Percentiles rank a stretch among this genome's conserved stretches.
Conservation (phyloP, 805 yeast genomes). For the Henningerozyma blattae region DNA sequence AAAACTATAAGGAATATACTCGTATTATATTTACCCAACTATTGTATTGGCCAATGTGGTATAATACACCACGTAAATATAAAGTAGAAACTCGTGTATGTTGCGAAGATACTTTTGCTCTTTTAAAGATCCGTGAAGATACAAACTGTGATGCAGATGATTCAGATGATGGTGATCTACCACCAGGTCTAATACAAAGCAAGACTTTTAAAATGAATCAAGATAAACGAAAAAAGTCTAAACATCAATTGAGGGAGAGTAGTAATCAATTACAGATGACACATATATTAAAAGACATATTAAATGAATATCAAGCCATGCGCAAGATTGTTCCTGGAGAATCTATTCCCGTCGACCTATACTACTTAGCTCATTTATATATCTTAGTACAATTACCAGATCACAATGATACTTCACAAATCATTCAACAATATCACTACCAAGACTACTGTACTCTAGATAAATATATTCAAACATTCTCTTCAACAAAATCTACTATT, state of each 20-base stretch:
- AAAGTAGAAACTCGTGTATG: conserved; percentile 9
- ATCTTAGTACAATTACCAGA: conserved; percentile 17
- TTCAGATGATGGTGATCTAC: conserved; percentile 1
- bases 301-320: conserved; percentile 5
- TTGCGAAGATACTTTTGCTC: conserved; percentile 7
- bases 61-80: conserved; percentile 39
- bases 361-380: conserved; percentile 12
- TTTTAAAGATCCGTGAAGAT: neutral
- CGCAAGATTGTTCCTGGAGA: neutral
- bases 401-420: conserved; percentile 8
- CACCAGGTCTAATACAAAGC: conserved; percentile 17
- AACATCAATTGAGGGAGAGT: conserved; percentile 12
- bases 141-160: conserved; percentile 2
- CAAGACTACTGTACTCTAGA: too few species aligned
- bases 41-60: conserved; percentile 66
- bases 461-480: neutral
- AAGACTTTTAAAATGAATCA: conserved; percentile 19
- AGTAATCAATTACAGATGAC: conserved; percentile 13
- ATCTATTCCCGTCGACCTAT: neutral
- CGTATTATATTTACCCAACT: conserved; percentile 40
- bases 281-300: conserved; percentile 7
- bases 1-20: conserved; percentile 50
- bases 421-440: conserved; percentile 6
- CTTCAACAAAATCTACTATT: neutral
- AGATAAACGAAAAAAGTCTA: conserved; percentile 10